phyloP scores from a whole-genome alignment of 2,329 filamentous ascomycete species.

The Penicillium sp. region DNA sequence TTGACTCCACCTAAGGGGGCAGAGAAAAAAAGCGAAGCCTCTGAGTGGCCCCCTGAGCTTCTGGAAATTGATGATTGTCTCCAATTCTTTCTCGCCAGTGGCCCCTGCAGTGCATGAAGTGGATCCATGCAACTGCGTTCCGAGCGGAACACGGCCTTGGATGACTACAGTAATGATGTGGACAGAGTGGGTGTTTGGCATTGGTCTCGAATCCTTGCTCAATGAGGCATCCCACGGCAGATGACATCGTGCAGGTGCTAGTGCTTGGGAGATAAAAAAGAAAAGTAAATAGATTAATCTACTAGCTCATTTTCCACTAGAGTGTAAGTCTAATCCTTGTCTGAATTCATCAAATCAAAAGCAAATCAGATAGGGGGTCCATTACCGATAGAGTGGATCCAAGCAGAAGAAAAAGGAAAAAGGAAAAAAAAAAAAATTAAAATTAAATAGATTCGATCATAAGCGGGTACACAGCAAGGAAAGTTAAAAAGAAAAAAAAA shows the following conservation, averaged over 20 bases:
- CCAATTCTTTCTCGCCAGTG: constrained; percentile 15
- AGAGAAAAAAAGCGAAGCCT: constrained; percentile 1
- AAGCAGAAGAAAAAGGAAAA: not conserved
- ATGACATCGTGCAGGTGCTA: not conserved
- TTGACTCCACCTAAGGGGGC: constrained; percentile 9
- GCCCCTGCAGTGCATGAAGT: constrained; percentile 23
- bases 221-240: constrained; percentile 5
- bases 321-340: not conserved
- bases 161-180: constrained; percentile 11
- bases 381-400: constrained; percentile 1
- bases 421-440: not conserved
- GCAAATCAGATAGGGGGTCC: constrained; percentile 1
- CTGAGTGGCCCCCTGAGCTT: constrained; percentile 14
- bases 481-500: not conserved
- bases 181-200: constrained; percentile 17
- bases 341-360: not conserved
- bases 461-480: not conserved
- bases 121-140: constrained; percentile 20
- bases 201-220: constrained; percentile 12
- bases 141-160: constrained; percentile 14
- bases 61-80: constrained; percentile 20
- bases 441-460: not conserved
- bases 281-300: not conserved
- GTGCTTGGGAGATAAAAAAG: not conserved
- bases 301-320: not conserved